Conservation (phyloP, 257 asterid species). For the Nicotiana tomentosiformis region DNA sequence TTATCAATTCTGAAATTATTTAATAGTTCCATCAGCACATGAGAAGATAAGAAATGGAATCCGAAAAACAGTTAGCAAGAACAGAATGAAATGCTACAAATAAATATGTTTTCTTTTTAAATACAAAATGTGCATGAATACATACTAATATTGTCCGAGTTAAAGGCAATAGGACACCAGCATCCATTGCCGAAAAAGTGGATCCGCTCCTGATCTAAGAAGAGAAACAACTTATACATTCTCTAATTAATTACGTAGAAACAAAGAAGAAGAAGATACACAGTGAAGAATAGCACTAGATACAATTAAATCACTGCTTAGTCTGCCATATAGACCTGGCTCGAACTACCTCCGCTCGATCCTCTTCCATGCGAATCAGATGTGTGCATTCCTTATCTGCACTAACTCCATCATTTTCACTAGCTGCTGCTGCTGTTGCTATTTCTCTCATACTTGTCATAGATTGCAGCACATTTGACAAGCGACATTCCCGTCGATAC, state of each 20-base stretch:
- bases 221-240: background rate
- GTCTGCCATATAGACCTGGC: constrained; percentile 73
- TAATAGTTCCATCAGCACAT: too few relatives aligned
- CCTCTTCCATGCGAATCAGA: constrained; percentile 76
- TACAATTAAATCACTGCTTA: constrained; percentile 20
- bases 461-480: constrained; percentile 57
- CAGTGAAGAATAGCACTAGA: background rate
- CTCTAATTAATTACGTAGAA: background rate
- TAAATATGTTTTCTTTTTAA: background rate
- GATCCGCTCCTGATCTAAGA: background rate
- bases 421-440: background rate
- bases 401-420: background rate
- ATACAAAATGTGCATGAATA: background rate
- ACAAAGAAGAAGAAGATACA: background rate
- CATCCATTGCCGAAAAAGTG: background rate
- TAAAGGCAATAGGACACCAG: background rate
- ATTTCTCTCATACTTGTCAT: constrained; percentile 41
- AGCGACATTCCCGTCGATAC: constrained; percentile 68
- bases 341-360: constrained; percentile 60
- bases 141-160: background rate
- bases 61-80: background rate
- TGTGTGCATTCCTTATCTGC: constrained; percentile 53
- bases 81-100: background rate
- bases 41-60: too few relatives aligned
- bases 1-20: too few relatives aligned